These are phyloP conservation scores for Jacaranda copaia DNA, from an alignment of 257 asterid species.

Conservation along the genomic window DNA sequence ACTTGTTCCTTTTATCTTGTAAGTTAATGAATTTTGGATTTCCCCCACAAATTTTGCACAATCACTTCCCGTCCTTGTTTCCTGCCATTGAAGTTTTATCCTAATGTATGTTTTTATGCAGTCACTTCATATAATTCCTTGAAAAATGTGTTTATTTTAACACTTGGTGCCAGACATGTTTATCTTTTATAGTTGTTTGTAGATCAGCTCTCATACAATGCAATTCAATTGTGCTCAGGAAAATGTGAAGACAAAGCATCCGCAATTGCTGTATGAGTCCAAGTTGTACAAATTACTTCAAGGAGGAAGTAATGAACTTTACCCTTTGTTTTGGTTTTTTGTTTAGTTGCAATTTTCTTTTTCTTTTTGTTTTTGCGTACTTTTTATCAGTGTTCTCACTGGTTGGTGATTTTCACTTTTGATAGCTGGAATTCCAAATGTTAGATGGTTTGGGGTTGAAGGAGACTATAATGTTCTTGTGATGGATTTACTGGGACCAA, in stretches of 20 bases:
- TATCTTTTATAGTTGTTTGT: not conserved
- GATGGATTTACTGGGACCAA: slow-evolving; percentile 79
- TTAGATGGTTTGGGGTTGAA: slow-evolving; percentile 75
- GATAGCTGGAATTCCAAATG: slow-evolving; percentile 69
- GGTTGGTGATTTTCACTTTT: slow-evolving; percentile 40
- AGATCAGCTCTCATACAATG: slow-evolving; percentile 11
- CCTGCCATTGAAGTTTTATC: not conserved
- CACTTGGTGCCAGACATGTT: not conserved
- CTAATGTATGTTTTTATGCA: slow-evolving; percentile 4
- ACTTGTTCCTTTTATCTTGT: not conserved
- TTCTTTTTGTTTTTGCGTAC: slow-evolving; percentile 29
- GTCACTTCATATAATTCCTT: not conserved
- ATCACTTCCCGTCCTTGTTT: slow-evolving; percentile 15
- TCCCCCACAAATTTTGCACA: not conserved
- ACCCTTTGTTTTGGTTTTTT: slow-evolving; percentile 1
- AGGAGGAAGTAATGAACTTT: slow-evolving; percentile 67
- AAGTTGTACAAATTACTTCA: slow-evolving; percentile 70
- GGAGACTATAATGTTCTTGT: slow-evolving; percentile 79
- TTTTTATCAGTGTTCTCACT: slow-evolving; percentile 35
- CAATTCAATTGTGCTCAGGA: slow-evolving; percentile 51
- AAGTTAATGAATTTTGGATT: not conserved
- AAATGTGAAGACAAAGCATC: slow-evolving; percentile 72
- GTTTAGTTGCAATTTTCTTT: not conserved
- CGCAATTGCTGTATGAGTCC: slow-evolving; percentile 70
- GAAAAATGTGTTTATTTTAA: not conserved